Conservation (phyloP, 2,329 filamentous ascomycete genomes). For the Exophiala spinifera region DNA sequence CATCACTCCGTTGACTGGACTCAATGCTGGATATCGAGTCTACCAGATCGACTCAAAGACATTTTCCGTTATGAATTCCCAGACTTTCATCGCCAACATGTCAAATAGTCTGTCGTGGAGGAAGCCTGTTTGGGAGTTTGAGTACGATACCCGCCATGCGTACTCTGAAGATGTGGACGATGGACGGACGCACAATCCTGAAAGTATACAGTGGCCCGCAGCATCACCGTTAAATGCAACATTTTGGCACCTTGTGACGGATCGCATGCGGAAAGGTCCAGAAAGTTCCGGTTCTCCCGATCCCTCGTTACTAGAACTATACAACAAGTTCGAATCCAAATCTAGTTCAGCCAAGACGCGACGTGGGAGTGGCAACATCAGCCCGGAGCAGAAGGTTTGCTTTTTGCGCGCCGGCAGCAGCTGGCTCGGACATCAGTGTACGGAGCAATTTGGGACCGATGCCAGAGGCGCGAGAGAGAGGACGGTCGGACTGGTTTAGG, state of each 20-base stretch:
- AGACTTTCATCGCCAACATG: slow-evolving; percentile 34
- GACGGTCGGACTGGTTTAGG: slow-evolving; percentile 2
- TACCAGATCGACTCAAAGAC: slow-evolving; percentile 31
- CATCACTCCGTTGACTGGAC: slow-evolving; percentile 31
- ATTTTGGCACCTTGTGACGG: slow-evolving; percentile 33
- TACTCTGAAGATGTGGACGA: slow-evolving; percentile 17
- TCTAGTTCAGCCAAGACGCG: slow-evolving; percentile 25
- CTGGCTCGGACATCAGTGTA: slow-evolving; percentile 20
- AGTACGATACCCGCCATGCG: slow-evolving; percentile 30
- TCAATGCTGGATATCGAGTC: slow-evolving; percentile 32
- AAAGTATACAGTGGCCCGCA: slow-evolving; percentile 22
- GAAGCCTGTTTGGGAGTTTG: slow-evolving; percentile 32
- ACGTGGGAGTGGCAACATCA: slow-evolving; percentile 22
- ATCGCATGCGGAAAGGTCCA: slow-evolving; percentile 29
- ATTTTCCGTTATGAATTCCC: slow-evolving; percentile 31
- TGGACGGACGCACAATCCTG: slow-evolving; percentile 9
- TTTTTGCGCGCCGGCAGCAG: slow-evolving; percentile 32
- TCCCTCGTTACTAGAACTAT: slow-evolving; percentile 26
- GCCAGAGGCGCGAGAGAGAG: slow-evolving; percentile 1
- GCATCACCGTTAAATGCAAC: slow-evolving; percentile 30
- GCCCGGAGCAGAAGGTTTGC: slow-evolving; percentile 31
- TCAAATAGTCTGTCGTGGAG: slow-evolving; percentile 31
- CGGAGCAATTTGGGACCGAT: slow-evolving; percentile 1
- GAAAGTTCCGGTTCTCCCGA: not conserved
- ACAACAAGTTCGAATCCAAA: slow-evolving; percentile 32